Evolutionary conservation across 768 basidiomycete species (phyloP).

Genomic region (Steccherinum ochraceum): DNA sequence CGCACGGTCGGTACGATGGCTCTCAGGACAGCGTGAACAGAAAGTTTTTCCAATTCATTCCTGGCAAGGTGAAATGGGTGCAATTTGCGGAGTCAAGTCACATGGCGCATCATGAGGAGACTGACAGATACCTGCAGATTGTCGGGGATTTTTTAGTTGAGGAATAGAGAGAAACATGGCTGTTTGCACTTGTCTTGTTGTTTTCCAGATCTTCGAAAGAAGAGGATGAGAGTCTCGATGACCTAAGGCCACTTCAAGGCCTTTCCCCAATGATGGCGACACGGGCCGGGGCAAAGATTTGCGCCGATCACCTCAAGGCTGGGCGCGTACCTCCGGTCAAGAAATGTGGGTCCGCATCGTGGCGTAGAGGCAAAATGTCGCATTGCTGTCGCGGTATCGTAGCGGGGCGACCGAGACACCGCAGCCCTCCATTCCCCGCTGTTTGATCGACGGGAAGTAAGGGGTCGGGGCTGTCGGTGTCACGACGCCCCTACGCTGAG

Average conservation of each 20-base stretch:
- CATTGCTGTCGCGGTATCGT: no score
- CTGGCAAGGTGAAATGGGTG: slow-evolving; percentile 38
- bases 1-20: slow-evolving; percentile 37
- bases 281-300: background rate
- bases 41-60: slow-evolving; percentile 32
- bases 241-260: background rate
- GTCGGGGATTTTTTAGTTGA: slow-evolving; percentile 26
- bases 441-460: no score
- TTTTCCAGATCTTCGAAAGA: background rate
- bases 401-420: no score
- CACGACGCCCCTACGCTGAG: no score
- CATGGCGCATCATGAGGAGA: slow-evolving; percentile 37
- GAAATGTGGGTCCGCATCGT: no score
- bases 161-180: background rate
- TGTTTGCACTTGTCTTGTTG: background rate
- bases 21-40: slow-evolving; percentile 31
- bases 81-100: slow-evolving; percentile 40
- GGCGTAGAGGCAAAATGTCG: no score
- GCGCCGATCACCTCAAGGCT: background rate
- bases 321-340: no score
- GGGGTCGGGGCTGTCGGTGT: no score
- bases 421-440: no score
- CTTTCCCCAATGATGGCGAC: background rate
- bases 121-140: slow-evolving; percentile 31
- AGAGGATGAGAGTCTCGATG: background rate